Evolutionary conservation across 2,329 filamentous ascomycete genomes (phyloP).

Genomic region (Fusarium fracticaudum): DNA sequence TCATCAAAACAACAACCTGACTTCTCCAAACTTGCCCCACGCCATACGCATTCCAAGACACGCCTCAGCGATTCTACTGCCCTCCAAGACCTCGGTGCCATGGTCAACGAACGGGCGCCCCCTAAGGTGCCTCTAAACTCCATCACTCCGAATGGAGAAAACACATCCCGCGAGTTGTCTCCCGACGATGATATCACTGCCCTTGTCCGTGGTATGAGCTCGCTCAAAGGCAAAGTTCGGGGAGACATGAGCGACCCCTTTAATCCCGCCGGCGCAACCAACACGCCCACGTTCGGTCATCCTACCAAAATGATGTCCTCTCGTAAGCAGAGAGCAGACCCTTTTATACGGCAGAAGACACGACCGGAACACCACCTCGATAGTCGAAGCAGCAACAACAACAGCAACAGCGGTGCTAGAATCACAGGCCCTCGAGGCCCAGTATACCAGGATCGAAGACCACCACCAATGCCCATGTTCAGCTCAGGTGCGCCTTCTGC

Average conservation of each 20-base stretch:
- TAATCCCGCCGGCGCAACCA: conserved; percentile 17
- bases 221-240: conserved; percentile 39
- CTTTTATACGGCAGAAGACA: conserved; percentile 64
- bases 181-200: conserved; percentile 49
- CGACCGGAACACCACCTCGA: conserved; percentile 67
- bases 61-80: conserved; percentile 14
- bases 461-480: conserved; percentile 59
- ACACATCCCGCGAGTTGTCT: conserved; percentile 38
- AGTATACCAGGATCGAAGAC: conserved; percentile 58
- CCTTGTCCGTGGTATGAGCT: conserved; percentile 44
- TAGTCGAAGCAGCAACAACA: conserved; percentile 37
- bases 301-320: conserved; percentile 57
- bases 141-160: conserved; percentile 45
- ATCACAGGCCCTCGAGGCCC: conserved; percentile 59
- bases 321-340: conserved; percentile 64
- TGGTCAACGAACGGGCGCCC: conserved; percentile 60
- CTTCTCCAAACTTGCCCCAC: conserved; percentile 26
- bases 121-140: conserved; percentile 57
- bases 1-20: conserved; percentile 26
- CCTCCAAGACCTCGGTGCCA: conserved; percentile 42
- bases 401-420: conserved; percentile 46
- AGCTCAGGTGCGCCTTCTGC: conserved; percentile 49
- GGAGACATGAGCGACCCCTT: conserved; percentile 20
- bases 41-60: conserved; percentile 1
- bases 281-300: conserved; percentile 49